Evolutionary conservation across 257 asterid genomes (phyloP), one percentile per base, ranked within the genome.

Genomic region (Scutellaria galericulata): DNA sequence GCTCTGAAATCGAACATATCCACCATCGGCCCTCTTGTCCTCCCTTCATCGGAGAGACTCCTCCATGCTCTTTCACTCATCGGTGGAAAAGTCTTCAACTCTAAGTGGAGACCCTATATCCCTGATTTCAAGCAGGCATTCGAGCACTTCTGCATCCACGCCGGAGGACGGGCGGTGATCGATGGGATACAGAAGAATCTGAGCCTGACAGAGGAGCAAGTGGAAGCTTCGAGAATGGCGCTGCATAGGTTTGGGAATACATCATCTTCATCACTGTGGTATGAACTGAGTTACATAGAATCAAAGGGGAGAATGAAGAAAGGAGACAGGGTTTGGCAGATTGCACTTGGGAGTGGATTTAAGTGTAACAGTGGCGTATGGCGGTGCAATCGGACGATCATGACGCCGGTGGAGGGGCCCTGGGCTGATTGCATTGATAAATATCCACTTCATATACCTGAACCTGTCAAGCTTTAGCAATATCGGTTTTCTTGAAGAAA

Each of bases 111-210:
- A 58, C 82, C 85, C 0, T 87, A 83, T 7, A 77, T 89, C 3
- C 96, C 96, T 0, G 83, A 89, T 58, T 89, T 86, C 72, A 89
- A 81, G 62, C 78, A 46, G 40, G 93, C 96, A 0, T 87, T 89
- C 20, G 89, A 89, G 14, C 93, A 89, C 48, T 89, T 87, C 72
- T 89, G 91, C 78, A 84, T 89, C 67, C 93, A 87, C 41, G 93
- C 93, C 0, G 89, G 93, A 2, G 96, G 96, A 10, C 63, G 93
- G 76, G 96, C 90, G 0, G 93, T 89, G 64, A 81, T 89, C 42
- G 96, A 89, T 46, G 85, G 86, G 76, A 72, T 89, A 41, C 86
- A 89, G 82, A 89, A 84, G 74, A 86, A 55, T 58, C 84, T 87
- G 50, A 52, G 59, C 44, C 74, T 89, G 4, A 81, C 91, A 11